These are phyloP conservation scores for Candida methanosorbosa DNA, from an alignment of 805 yeast species.

Conservation along the genomic window DNA sequence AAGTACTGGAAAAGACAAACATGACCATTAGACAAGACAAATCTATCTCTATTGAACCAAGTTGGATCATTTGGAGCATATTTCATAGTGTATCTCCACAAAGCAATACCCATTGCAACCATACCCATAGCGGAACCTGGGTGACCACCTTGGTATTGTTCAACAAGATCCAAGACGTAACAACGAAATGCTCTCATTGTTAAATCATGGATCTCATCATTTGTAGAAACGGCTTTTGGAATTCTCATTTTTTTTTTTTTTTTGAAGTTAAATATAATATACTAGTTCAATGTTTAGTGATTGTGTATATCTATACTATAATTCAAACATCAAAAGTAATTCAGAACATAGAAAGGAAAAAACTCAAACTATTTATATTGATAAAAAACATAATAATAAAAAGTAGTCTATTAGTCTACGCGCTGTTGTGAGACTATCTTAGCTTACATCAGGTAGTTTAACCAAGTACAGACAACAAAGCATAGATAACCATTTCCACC, in stretches of 20 bases:
- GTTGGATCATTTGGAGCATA: slow-evolving; percentile 86
- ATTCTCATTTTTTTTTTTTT: slow-evolving; percentile 13
- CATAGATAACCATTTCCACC: no score
- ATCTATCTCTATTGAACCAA: slow-evolving; percentile 94
- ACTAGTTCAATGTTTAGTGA: not conserved
- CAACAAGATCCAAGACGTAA: slow-evolving; percentile 19
- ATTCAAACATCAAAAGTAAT: not conserved
- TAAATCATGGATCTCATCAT: slow-evolving; percentile 19
- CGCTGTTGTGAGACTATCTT: no score
- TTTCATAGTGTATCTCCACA: slow-evolving; percentile 84
- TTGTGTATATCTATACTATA: not conserved
- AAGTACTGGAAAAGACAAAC: slow-evolving; percentile 88
- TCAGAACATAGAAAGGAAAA: no score
- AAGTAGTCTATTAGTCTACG: no score
- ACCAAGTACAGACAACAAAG: no score
- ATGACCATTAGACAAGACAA: slow-evolving; percentile 93
- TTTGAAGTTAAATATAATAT: not conserved
- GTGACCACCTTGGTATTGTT: slow-evolving; percentile 53
- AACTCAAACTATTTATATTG: no score
- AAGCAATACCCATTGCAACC: slow-evolving; percentile 97
- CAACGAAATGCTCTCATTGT: slow-evolving; percentile 18
- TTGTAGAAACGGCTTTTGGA: slow-evolving; percentile 16
- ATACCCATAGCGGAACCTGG: slow-evolving; percentile 63
- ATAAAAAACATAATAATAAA: no score
- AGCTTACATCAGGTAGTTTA: no score